Conservation (phyloP, 495 filamentous ascomycete species). For the Tetracladium setigerum region DNA sequence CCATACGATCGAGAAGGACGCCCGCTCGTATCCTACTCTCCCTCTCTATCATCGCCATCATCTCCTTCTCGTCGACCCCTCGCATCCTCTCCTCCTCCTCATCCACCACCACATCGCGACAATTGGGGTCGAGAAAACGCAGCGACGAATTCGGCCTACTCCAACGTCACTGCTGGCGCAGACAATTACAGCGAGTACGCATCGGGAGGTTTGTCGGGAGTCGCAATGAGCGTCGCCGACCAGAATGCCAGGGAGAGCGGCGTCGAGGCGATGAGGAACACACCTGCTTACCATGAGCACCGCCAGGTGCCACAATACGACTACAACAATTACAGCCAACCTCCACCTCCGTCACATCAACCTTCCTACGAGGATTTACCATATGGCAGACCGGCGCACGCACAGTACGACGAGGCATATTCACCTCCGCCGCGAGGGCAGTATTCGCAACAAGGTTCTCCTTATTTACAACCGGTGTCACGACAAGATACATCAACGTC, state of each 20-base stretch:
- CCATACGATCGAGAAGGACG: too few species aligned
- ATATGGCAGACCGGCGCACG: not conserved
- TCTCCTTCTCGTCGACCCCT: not conserved
- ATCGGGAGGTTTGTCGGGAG: conserved; percentile 67
- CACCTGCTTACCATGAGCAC: conserved; percentile 12
- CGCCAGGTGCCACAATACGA: not conserved
- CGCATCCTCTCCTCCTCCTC: conserved; percentile 4
- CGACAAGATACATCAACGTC: conserved; percentile 11
- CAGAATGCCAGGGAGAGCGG: conserved; percentile 66
- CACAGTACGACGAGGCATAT: not conserved
- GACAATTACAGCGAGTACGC: conserved; percentile 69
- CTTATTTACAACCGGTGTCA: not conserved
- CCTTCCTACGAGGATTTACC: conserved; percentile 1
- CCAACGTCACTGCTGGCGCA: conserved; percentile 59
- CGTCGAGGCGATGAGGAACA: conserved; percentile 53
- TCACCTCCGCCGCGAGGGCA: not conserved
- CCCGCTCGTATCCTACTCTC: too few species aligned
- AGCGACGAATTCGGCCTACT: conserved; percentile 16
- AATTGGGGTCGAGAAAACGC: conserved; percentile 17
- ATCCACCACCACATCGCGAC: conserved; percentile 18
- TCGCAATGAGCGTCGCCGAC: conserved; percentile 68
- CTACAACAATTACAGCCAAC: not conserved
- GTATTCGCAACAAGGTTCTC: too few species aligned
- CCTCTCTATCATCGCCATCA: too few species aligned
- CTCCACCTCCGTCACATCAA: not conserved